Evolutionary conservation across 305 asterid species (phyloP).

Genomic region (Plantago coronopus): DNA sequence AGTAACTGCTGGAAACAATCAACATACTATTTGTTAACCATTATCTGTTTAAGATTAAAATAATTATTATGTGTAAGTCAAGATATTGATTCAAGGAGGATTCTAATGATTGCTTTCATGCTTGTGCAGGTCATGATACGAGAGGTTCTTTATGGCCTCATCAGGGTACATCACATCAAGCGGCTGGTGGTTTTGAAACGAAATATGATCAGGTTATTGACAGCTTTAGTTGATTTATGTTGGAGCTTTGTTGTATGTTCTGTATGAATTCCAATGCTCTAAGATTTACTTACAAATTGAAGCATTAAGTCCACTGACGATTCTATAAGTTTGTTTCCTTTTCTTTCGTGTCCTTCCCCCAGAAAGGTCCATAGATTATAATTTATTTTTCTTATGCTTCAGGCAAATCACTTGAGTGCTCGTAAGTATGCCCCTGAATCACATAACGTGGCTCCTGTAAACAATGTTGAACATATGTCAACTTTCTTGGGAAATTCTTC

Average conservation of each 20-base stretch:
- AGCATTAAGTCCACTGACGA: not conserved
- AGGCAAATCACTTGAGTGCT: slow-evolving; percentile 35
- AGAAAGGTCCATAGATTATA: slow-evolving; percentile 7
- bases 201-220: slow-evolving; percentile 44
- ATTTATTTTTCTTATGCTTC: slow-evolving; percentile 21
- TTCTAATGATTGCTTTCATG: slow-evolving; percentile 19
- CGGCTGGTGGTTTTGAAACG: slow-evolving; percentile 29
- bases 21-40: slow-evolving; percentile 1
- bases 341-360: too few relatives aligned
- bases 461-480: slow-evolving; percentile 24
- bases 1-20: slow-evolving; percentile 7
- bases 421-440: slow-evolving; percentile 31
- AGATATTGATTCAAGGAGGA: slow-evolving; percentile 17
- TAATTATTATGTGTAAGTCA: slow-evolving; percentile 6
- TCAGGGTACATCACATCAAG: slow-evolving; percentile 30
- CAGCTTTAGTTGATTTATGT: slow-evolving; percentile 5
- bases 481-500: slow-evolving; percentile 31
- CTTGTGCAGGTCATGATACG: slow-evolving; percentile 43
- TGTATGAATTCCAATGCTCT: not conserved
- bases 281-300: not conserved
- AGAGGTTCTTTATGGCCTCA: slow-evolving; percentile 39
- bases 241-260: slow-evolving; percentile 7
- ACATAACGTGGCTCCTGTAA: slow-evolving; percentile 31
- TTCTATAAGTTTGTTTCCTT: not conserved
- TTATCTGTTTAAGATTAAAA: slow-evolving; percentile 15